A percentile compares a stretch with the other conserved stretches of the same genome.
These are phyloP conservation scores for Neopestalotiopsis sp. DNA, from an alignment of 2,329 filamentous ascomycete genomes.

Conservation along the genomic window DNA sequence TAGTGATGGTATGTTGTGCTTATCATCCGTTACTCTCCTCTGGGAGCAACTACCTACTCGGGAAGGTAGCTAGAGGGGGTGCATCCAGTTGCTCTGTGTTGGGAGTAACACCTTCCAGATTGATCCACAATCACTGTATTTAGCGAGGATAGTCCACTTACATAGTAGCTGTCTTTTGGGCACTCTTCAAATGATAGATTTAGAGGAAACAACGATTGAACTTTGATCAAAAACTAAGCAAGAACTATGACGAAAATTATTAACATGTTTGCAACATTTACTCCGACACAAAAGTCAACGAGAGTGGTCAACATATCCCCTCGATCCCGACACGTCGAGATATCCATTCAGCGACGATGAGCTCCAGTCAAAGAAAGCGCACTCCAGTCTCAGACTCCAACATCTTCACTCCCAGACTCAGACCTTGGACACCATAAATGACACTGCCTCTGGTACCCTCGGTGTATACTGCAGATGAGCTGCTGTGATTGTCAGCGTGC, in stretches of 20 bases:
- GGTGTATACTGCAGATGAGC: slow-evolving; percentile 44
- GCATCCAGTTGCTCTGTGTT: background rate
- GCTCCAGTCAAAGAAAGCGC: background rate
- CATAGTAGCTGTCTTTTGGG: background rate
- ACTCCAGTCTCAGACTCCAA: background rate
- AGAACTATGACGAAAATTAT: background rate
- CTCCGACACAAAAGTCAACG: background rate
- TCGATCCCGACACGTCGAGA: background rate
- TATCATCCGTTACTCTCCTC: background rate
- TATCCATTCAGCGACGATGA: background rate
- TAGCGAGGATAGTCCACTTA: background rate
- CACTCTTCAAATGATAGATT: background rate
- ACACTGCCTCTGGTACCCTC: slow-evolving; percentile 17
- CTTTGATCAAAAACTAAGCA: background rate
- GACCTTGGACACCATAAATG: slow-evolving; percentile 21
- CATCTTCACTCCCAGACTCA: background rate
- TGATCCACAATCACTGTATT: background rate
- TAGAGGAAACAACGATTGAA: background rate
- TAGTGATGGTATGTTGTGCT: background rate
- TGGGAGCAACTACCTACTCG: background rate
- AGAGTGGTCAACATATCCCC: background rate
- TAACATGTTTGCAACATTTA: background rate
- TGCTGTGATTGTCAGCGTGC: slow-evolving; percentile 42
- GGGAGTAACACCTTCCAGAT: background rate
- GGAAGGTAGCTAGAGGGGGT: background rate